Evolutionary conservation across 257 asterid species (phyloP), one percentile per base, ranked within the genome.

Genomic region (Salvia splendens): DNA sequence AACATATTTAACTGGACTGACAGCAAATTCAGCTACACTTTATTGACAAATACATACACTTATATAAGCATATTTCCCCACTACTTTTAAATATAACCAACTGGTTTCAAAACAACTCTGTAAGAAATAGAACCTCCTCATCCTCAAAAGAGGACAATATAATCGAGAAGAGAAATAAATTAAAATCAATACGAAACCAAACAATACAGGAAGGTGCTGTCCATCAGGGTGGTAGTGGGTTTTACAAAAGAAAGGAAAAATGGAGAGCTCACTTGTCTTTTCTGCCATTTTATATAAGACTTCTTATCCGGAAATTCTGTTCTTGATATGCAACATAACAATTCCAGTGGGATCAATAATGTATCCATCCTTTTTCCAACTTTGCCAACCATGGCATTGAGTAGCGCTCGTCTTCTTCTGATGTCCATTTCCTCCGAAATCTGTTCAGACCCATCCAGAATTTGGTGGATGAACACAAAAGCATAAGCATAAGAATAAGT

Each of bases 331-430:
- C 99, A 90, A 69, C 95, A 90, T 68, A 93, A 72, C 73, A 93
- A 68, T 71, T 93, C 99, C 85, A 93, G 70, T 1, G 99, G 99
- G 62, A 93, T 88, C 85, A 93, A 73, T 72, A 93, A 80, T 65
- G 95, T 75, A 70, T 93, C 97, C 97, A 93, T 93, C 79, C 99
- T 88, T 78, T 93, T 93, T 33, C 96, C 99, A 72, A 85, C 95
- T 85, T 90, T 90, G 68, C 99, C 99, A 50, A 83, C 90, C 96
- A 93, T 87, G 55, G 97, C 96, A 81, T 89, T 85, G 45, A 93
- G 95, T 70, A 93, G 95, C 60, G 95, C 99, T 65, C 81, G 83
- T 78, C 97, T 88, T 61, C 95, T 85, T 80, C 99, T 84, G 56
- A 88, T 74, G 77, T 93, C 99, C 92, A 85, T 86, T 55, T 82